These are phyloP conservation scores for Pseudopyricularia cyperi DNA, from an alignment of 2,329 filamentous ascomycete genomes.

Conservation along the genomic window DNA sequence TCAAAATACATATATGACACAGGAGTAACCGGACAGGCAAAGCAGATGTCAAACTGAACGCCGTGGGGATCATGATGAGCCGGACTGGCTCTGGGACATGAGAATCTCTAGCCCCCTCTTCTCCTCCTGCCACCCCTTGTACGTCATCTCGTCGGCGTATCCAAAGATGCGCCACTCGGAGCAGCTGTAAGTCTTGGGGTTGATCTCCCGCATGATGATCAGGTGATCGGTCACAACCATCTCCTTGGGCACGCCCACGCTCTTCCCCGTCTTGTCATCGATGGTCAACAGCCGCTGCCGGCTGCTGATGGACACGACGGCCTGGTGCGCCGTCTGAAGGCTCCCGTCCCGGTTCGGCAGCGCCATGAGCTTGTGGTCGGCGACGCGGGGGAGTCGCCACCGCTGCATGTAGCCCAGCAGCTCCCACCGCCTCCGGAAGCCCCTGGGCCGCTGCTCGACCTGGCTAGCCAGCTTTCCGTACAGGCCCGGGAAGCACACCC, in stretches of 20 bases:
- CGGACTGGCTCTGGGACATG: not conserved
- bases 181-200: constrained; percentile 31
- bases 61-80: not conserved
- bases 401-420: constrained; percentile 33
- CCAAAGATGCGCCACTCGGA: constrained; percentile 54
- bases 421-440: constrained; percentile 37
- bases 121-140: constrained; percentile 23
- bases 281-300: constrained; percentile 38
- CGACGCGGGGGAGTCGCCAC: constrained; percentile 31
- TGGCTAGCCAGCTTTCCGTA: constrained; percentile 35
- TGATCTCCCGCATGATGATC: constrained; percentile 39
- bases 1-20: no score
- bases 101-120: constrained; percentile 11
- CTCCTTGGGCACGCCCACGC: constrained; percentile 30
- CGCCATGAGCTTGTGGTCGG: constrained; percentile 39
- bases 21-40: no score
- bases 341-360: constrained; percentile 13
- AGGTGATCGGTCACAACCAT: constrained; percentile 51
- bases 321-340: constrained; percentile 32
- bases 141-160: constrained; percentile 39
- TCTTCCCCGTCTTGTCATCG: constrained; percentile 18
- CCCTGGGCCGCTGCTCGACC: constrained; percentile 35
- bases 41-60: no score
- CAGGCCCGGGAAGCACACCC: constrained; percentile 39
- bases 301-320: constrained; percentile 46